Evolutionary conservation across 2,329 filamentous ascomycete genomes (phyloP).

Genomic region (Xylaria sp.): DNA sequence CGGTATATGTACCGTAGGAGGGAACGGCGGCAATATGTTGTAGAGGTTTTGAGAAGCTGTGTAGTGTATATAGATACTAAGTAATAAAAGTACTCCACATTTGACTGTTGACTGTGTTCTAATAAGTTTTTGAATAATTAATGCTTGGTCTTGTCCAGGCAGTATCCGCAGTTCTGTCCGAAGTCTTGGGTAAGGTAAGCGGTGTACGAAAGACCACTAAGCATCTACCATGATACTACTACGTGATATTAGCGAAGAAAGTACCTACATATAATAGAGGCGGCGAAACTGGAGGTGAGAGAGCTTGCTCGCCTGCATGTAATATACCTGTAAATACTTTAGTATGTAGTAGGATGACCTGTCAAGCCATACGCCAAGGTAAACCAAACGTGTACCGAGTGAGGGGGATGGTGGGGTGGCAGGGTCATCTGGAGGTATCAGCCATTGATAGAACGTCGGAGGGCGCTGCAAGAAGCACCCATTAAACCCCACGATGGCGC

Average conservation of each 20-base stretch:
- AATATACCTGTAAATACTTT: no score
- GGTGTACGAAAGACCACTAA: no score
- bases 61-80: background rate
- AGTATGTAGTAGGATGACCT: background rate
- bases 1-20: background rate
- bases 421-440: conserved; percentile 16
- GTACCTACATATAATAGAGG: no score
- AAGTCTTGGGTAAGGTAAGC: no score
- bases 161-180: no score
- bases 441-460: conserved; percentile 12
- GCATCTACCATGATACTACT: no score
- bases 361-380: conserved; percentile 6
- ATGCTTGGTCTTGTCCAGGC: no score
- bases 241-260: no score
- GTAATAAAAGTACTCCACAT: background rate
- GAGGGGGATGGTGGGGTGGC: conserved; percentile 31
- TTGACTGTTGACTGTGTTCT: no score
- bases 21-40: background rate
- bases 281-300: conserved; percentile 5
- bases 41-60: no score
- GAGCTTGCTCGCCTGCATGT: background rate
- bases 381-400: conserved; percentile 27
- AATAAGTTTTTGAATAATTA: no score
- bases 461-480: background rate
- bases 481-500: conserved; percentile 14